Base-by-base conservation (phyloP, 345 rosid genomes). In the Moringa oleifera region DNA sequence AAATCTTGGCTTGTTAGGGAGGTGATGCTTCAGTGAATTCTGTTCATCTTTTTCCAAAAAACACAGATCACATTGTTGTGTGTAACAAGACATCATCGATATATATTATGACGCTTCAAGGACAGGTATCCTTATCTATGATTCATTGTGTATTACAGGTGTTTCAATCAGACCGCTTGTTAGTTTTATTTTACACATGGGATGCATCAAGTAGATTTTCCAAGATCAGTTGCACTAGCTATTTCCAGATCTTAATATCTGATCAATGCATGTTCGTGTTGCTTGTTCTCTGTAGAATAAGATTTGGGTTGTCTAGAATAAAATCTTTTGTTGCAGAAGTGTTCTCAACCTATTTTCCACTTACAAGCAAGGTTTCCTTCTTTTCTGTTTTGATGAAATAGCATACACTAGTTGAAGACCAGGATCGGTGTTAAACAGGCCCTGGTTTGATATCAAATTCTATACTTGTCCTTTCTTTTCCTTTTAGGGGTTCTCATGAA, bases 11-110 rank as follows among this genome's bases (percentile, higher is more conserved):
- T 28, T 58, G 59, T 46, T 74, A 91, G 99, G 98, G 98, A 57
- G 93, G 90, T 67, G 98, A 95, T 64, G 99, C 97, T 56, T 85
- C 99, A n/a, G 99, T 91, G 68, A 95, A 95, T 74, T 91, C 97
- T 59, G 84, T 91, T 73, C 97, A 87, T 80, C 76, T 95, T 69
- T 89, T 80, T 75, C 96, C 99, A 0, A 88, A 89, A 76, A 91
- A 83, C 72, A 70, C 91, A 7, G 90, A 95, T 71, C 99, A 87
- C 72, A 84, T 95, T 31, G 75, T 85, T 67, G 98, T 95, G 37
- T 95, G 97, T 76, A 95, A 91, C 73, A 95, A 87, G 80, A 87
- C 98, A 58, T 91, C 97, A 23, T 84, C 94, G 18, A 64, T 91
- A 75, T 91, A 86, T 71, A 78, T 91, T 62, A 95, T 95, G 99